Conservation (phyloP, 768 basidiomycete species). For the Boletus pseudopeckii region DNA sequence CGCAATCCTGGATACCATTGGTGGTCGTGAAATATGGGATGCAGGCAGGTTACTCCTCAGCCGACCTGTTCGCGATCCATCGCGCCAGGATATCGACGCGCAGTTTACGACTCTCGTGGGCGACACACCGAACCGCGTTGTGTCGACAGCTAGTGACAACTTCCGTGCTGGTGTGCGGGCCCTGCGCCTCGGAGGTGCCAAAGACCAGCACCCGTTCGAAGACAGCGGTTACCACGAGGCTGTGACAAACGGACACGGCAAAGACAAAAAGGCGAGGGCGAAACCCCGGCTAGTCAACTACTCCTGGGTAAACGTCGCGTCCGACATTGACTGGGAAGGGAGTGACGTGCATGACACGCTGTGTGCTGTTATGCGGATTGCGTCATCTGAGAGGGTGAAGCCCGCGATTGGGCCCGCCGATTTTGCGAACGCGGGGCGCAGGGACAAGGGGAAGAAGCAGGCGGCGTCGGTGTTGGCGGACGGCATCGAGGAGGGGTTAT, state of each 20-base stretch:
- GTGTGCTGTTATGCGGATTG: constrained; percentile 37
- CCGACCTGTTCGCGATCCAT: constrained; percentile 28
- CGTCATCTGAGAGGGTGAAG: constrained; percentile 31
- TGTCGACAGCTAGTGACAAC: constrained; percentile 70
- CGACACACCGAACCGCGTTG: constrained; percentile 57
- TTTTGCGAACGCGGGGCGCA: constrained; percentile 16
- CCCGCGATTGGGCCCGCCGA: constrained; percentile 25
- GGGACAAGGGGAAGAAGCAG: constrained; percentile 30
- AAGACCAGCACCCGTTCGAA: constrained; percentile 27
- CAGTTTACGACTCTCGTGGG: constrained; percentile 84
- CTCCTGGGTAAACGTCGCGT: constrained; percentile 76
- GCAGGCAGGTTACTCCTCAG: constrained; percentile 61
- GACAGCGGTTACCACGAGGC: constrained; percentile 25
- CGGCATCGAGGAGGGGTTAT: constrained; percentile 15
- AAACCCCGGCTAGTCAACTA: constrained; percentile 57
- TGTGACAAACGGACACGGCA: constrained; percentile 19
- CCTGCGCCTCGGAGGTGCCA: constrained; percentile 35
- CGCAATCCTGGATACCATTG: constrained; percentile 78
- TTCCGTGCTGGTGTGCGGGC: constrained; percentile 71
- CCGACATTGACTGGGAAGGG: constrained; percentile 84
- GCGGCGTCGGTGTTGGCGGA: constrained; percentile 8
- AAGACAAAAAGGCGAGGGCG: constrained; percentile 30
- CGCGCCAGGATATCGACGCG: constrained; percentile 29
- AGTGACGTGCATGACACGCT: constrained; percentile 61
- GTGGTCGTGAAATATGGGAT: constrained; percentile 78